Evolutionary conservation across 2,329 filamentous ascomycete genomes (phyloP), one percentile per base, ranked within the genome.

Genomic region (Periconia sp.): DNA sequence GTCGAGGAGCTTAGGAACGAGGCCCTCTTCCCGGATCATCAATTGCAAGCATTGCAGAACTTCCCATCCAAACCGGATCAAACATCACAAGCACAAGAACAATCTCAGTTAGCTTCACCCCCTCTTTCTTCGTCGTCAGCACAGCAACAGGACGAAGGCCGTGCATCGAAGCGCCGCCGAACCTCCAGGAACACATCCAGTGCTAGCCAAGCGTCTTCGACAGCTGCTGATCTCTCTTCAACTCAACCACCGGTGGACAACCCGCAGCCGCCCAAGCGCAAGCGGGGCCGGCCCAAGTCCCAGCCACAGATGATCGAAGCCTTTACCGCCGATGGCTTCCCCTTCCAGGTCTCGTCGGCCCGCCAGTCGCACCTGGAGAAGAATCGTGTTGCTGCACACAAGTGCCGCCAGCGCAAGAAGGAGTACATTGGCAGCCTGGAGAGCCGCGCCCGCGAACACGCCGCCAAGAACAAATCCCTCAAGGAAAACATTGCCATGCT

Each of bases 361-460:
- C 70, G 70, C 48, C 64, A 72, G 52, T 68, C 66, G 2, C 70
- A 73, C 61, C 78, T 90, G 0, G 85, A 89, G 71, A 83, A 88
- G 55, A 92, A 92, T 69, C 81, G 88, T 10, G 76, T 88, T 2
- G 88, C 89, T 0, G 88, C 89, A 1, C 88, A 85, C 68, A 91
- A 90, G 66, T 91, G 88, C 65, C 83, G 88, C 3, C 82, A 87
- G 64, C 90, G 89, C 74, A 85, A 85, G 71, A 85, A 85, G 69
- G 80, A 82, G 55, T 82, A 82, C 62, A 81, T 79, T 35, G 74
- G 79, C 51, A 64, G 75, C 37, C 76, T 85, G 14, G 82, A 85
- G 58, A 70, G 70, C 31, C 73, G 72, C 45, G 73, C 74, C n/a
- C 70, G 76, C 41, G 71, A 74, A 9, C 70, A 73, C 23, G 70